Percentiles rank a stretch among this genome's conserved stretches.
phyloP scores from a whole-genome alignment of 495 filamentous ascomycete genomes.

The Geopyxis carbonaria region DNA sequence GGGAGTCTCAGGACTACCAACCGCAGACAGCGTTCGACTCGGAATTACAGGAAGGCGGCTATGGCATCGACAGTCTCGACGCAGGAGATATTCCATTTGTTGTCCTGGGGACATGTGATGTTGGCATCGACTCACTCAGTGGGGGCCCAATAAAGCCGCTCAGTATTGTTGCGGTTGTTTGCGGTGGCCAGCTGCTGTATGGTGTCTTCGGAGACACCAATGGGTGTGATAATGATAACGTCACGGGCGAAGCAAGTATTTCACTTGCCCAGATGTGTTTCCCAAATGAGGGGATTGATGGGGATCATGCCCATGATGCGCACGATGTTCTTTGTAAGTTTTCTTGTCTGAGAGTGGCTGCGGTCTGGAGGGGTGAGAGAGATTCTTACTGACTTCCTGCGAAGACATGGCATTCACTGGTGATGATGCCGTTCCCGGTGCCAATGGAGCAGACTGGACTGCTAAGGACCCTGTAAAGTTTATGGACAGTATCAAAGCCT shows the following conservation, averaged over 20 bases:
- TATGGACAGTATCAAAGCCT: conserved; percentile 31
- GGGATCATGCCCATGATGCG: conserved; percentile 34
- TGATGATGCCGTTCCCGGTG: conserved; percentile 34
- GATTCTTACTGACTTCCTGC: background rate
- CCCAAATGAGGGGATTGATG: conserved; percentile 27
- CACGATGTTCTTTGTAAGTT: conserved; percentile 35
- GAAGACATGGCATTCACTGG: conserved; percentile 34
- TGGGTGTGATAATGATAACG: conserved; percentile 27
- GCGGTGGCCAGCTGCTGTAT: conserved; percentile 40
- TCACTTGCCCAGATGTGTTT: conserved; percentile 40
- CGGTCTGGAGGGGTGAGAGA: background rate
- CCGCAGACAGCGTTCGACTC: background rate
- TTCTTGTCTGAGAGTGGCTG: background rate
- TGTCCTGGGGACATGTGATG: conserved; percentile 3
- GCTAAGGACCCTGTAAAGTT: conserved; percentile 31
- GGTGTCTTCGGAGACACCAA: conserved; percentile 51
- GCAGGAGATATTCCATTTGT: background rate
- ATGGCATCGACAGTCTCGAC: background rate
- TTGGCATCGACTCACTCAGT: conserved; percentile 27
- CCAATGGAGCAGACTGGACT: conserved; percentile 33
- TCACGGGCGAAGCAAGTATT: conserved; percentile 41
- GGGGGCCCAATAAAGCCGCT: conserved; percentile 39
- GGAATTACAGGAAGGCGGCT: background rate
- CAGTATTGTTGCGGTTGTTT: conserved; percentile 47
- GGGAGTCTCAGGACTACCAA: background rate